A percentile compares a stretch with the other conserved stretches of the same genome.
These are phyloP conservation scores for Alternaria burnsii DNA, from an alignment of 2,329 filamentous ascomycete species.

Conservation along the genomic window DNA sequence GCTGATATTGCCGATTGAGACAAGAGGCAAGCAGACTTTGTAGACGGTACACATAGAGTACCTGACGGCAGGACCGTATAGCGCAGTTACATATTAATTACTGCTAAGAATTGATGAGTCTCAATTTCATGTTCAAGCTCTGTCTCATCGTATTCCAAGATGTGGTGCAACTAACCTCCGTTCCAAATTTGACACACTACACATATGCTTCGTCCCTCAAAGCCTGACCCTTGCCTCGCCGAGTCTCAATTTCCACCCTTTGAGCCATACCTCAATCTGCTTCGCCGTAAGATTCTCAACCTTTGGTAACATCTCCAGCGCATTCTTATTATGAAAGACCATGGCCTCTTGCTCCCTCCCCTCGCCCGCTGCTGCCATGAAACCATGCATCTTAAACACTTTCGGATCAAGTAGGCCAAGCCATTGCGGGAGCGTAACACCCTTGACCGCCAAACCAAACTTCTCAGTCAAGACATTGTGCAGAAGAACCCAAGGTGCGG, in stretches of 20 bases:
- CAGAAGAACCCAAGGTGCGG: background rate
- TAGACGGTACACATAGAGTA: constrained; percentile 23
- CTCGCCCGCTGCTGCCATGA: background rate
- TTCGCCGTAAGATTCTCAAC: background rate
- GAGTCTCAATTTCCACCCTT: background rate
- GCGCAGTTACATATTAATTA: background rate
- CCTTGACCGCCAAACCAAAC: background rate
- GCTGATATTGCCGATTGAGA: constrained; percentile 55
- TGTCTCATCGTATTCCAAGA: background rate
- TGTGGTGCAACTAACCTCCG: background rate
- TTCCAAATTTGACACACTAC: background rate
- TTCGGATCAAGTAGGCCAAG: background rate
- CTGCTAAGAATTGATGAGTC: background rate
- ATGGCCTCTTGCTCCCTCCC: background rate
- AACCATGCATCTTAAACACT: constrained; percentile 1
- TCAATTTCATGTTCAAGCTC: background rate
- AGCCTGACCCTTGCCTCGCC: background rate
- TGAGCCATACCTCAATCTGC: background rate
- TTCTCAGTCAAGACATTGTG: background rate
- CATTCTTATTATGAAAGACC: background rate
- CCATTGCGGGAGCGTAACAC: background rate
- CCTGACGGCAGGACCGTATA: background rate
- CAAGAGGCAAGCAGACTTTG: constrained; percentile 53
- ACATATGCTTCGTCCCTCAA: background rate
- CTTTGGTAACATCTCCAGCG: background rate